Base-by-base conservation (phyloP, 768 basidiomycete genomes). In the Rhodotorula toruloides region DNA sequence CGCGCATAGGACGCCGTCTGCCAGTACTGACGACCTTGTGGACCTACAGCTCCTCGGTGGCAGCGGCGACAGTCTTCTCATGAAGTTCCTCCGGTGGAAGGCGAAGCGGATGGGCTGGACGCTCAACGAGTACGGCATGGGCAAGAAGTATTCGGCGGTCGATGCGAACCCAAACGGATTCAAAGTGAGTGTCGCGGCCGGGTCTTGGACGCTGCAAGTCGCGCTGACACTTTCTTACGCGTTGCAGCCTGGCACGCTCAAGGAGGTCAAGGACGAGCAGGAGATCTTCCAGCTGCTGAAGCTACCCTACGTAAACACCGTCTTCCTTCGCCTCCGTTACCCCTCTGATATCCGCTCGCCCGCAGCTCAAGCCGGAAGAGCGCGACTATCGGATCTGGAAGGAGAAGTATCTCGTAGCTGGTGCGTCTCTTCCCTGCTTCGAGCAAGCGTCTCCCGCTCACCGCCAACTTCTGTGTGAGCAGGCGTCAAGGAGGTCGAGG, bases 81-180 rank as follows among this genome's bases (percentile, higher is more conserved):
- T 73, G 65, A 70, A 70, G 55, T 46, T 67, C 4, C 55, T 73
- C 4, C 57, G 67, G 4, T 50, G 61, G 22, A 58, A 40, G 21
- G 72, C 72, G 13, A 63, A 63, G 54, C 25, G 34, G 37, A 60
- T 65, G 63, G 70, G 68, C 16, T 36, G 55, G 34, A 63, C 61
- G 32, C 17, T 72, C 52, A 68, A 65, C 43, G 71, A 72, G 47
- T 69, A 66, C 53, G 71, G 71, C 21, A 60, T 72, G 60, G 71
- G 67, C 8, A 40, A 68, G 34, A 47, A 57, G 58, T 65, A 59
- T 37, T 40, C 32, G 14, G 36, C 17, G 4, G 2, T 13, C 19
- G 5, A n/a, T 11, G 36, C 55, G 62, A 64, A 68, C 21, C 67
- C 62, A 47, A 68, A 68, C 32, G 67, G 67, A 10, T 68, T 61